A percentile compares a stretch with the other conserved stretches of the same genome.
Conservation (phyloP, 768 basidiomycete species). For the Boletellus ananiceps region DNA sequence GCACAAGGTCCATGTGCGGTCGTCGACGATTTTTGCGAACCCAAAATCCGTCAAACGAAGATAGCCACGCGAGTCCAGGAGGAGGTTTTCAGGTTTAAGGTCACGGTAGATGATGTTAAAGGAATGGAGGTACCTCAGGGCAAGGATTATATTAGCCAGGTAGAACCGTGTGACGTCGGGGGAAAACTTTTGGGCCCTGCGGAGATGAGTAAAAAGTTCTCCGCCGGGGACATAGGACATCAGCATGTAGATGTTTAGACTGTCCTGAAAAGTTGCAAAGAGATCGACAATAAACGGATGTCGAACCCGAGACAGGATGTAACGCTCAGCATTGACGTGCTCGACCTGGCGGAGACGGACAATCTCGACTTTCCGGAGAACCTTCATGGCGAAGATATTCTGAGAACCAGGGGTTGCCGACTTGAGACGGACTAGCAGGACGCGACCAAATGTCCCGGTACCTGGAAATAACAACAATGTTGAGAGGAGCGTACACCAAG, state of each 20-base stretch:
- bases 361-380: conserved; percentile 80
- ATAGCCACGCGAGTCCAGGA: conserved; percentile 90
- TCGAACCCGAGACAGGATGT: conserved; percentile 84
- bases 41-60: conserved; percentile 96
- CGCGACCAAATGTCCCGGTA: conserved; percentile 94
- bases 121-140: conserved; percentile 89
- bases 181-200: conserved; percentile 90
- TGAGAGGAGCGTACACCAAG: conserved; percentile 3
- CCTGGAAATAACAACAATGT: conserved; percentile 43
- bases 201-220: conserved; percentile 94
- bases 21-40: conserved; percentile 95
- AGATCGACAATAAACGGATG: conserved; percentile 98
- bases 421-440: conserved; percentile 80
- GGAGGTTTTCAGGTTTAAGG: conserved; percentile 97
- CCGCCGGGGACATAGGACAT: conserved; percentile 96
- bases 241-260: conserved; percentile 96
- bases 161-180: conserved; percentile 98
- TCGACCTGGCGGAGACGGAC: conserved; percentile 92
- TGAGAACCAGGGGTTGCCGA: conserved; percentile 41
- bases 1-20: conserved; percentile 97
- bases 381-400: conserved; percentile 81
- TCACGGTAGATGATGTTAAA: conserved; percentile 99
- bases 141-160: conserved; percentile 92
- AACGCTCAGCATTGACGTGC: conserved; percentile 95
- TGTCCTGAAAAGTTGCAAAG: conserved; percentile 93